phyloP scores from a whole-genome alignment of 352 stramenopile species.

The Phytophthora quininea region DNA sequence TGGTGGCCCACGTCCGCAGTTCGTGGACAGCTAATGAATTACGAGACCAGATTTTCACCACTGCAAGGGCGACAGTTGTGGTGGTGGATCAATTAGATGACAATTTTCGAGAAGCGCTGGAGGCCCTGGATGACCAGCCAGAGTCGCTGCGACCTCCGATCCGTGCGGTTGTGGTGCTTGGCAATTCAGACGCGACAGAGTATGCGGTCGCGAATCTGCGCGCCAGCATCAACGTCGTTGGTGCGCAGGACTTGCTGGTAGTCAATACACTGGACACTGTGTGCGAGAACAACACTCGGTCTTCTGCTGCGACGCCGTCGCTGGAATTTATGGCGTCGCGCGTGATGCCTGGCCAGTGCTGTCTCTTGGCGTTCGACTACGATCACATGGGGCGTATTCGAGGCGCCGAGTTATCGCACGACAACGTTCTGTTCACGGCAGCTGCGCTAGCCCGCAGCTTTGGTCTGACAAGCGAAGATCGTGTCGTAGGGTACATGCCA shows the following conservation, averaged over 20 bases:
- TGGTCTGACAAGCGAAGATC: conserved; percentile 53
- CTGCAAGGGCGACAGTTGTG: conserved; percentile 56
- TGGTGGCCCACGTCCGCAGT: conserved; percentile 60
- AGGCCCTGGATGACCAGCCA: conserved; percentile 21
- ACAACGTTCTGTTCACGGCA: conserved; percentile 86
- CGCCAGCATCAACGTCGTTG: conserved; percentile 52
- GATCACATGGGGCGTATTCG: conserved; percentile 55
- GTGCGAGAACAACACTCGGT: conserved; percentile 19
- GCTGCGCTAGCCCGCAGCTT: conserved; percentile 64
- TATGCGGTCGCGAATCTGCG: conserved; percentile 32
- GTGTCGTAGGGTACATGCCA: conserved; percentile 71
- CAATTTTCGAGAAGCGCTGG: conserved; percentile 51
- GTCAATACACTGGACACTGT: conserved; percentile 24
- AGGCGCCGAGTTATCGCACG: conserved; percentile 69
- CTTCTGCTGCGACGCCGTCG: conserved; percentile 18
- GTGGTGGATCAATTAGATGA: conserved; percentile 60
- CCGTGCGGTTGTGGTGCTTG: conserved; percentile 57
- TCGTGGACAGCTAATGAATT: conserved; percentile 65
- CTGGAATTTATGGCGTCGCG: conserved; percentile 36
- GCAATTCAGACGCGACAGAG: conserved; percentile 1
- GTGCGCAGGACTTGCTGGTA: conserved; percentile 44
- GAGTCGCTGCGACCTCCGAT: conserved; percentile 34
- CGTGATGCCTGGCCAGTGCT: conserved; percentile 53
- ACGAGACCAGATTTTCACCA: conserved; percentile 54
- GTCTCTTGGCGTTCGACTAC: conserved; percentile 69